Conservation (phyloP, 108 stramenopile genomes). For the Nannochloropsis gaditana region DNA sequence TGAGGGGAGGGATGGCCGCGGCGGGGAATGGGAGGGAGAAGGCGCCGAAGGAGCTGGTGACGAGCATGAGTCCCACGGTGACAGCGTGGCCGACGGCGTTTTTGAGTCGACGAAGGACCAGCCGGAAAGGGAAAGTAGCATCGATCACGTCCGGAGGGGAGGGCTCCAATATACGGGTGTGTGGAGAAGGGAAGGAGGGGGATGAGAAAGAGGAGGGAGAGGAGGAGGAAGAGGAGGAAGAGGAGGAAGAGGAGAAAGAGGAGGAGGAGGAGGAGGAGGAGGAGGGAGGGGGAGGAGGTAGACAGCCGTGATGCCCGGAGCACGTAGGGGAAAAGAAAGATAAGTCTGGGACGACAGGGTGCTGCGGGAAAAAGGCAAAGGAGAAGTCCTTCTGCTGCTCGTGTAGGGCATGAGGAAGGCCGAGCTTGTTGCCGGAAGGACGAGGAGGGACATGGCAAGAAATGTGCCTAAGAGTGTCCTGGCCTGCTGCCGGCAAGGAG, state of each 20-base stretch:
- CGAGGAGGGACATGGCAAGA: too few relatives aligned
- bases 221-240: neutral
- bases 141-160: neutral
- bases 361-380: too few relatives aligned
- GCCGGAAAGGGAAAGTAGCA: neutral
- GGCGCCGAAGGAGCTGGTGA: neutral
- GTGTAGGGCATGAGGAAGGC: too few relatives aligned
- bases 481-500: too few relatives aligned
- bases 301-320: too few relatives aligned
- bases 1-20: neutral
- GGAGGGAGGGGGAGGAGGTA: neutral
- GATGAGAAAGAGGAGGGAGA: neutral
- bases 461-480: too few relatives aligned
- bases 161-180: neutral
- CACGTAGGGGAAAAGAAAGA: too few relatives aligned
- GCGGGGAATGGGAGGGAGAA: neutral
- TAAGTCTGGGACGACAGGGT: too few relatives aligned
- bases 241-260: neutral
- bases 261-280: neutral
- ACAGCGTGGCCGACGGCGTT: neutral
- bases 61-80: neutral
- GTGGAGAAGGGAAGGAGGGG: neutral
- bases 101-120: neutral
- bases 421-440: too few relatives aligned
- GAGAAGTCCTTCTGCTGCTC: too few relatives aligned